Percentiles rank a stretch among this genome's conserved stretches.
Conservation (phyloP, 257 asterid species). For the Solanum pimpinellifolium region DNA sequence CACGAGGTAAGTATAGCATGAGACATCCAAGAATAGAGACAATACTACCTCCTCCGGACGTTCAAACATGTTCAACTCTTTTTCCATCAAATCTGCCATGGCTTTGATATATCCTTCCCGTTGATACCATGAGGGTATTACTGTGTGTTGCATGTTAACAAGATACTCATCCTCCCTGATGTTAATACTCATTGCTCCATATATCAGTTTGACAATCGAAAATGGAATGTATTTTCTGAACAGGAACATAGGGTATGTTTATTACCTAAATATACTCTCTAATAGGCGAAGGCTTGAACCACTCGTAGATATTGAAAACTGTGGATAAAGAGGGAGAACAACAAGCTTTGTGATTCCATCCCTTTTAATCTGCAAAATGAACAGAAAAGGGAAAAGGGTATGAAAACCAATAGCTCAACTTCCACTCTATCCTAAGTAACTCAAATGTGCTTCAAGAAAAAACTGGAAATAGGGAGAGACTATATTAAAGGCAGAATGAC, state of each 20-base stretch:
- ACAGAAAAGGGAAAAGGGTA: neutral
- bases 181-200: slow-evolving; percentile 11
- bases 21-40: neutral
- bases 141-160: slow-evolving; percentile 98
- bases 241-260: neutral
- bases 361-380: slow-evolving; percentile 50
- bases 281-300: slow-evolving; percentile 96
- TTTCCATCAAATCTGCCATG: slow-evolving; percentile 82
- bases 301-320: slow-evolving; percentile 95
- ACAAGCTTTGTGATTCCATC: slow-evolving; percentile 88
- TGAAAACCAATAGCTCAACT: neutral
- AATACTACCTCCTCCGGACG: slow-evolving; percentile 58
- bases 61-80: slow-evolving; percentile 74
- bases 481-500: neutral
- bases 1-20: neutral
- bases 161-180: slow-evolving; percentile 96
- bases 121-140: slow-evolving; percentile 99
- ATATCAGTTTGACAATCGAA: neutral
- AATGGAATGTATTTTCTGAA: neutral
- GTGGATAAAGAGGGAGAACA: slow-evolving; percentile 97
- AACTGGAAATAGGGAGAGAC: neutral
- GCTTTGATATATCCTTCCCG: slow-evolving; percentile 97
- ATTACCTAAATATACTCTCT: slow-evolving; percentile 86
- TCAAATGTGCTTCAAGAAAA: neutral
- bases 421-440: neutral